phyloP scores from a whole-genome alignment of 2,329 filamentous ascomycete genomes.

The Fusarium redolens region DNA sequence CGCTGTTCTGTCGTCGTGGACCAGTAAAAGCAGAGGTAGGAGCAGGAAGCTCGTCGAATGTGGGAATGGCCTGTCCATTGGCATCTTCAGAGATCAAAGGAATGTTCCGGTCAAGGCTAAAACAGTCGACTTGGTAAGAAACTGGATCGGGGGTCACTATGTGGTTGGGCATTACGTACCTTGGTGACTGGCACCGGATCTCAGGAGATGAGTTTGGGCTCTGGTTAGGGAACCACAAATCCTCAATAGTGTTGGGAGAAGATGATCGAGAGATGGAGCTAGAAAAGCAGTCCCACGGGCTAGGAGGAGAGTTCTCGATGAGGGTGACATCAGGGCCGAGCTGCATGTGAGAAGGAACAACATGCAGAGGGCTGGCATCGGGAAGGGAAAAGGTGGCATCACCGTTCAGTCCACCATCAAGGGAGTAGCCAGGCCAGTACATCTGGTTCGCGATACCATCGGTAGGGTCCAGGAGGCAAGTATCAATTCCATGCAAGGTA shows the following conservation, averaged over 20 bases:
- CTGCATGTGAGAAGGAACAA: conserved; percentile 67
- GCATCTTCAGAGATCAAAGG: conserved; percentile 46
- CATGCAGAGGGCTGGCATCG: conserved; percentile 61
- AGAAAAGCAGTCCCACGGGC: conserved; percentile 65
- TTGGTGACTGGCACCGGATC: conserved; percentile 63
- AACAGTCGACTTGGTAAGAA: conserved; percentile 39
- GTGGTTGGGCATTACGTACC: conserved; percentile 56
- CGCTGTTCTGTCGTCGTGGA: conserved; percentile 60
- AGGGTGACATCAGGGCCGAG: conserved; percentile 64
- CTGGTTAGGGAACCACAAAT: conserved; percentile 55
- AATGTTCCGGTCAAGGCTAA: conserved; percentile 49
- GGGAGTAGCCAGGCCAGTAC: conserved; percentile 61
- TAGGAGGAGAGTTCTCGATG: conserved; percentile 61
- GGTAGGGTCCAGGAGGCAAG: conserved; percentile 63
- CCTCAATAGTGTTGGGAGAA: conserved; percentile 62
- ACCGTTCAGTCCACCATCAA: conserved; percentile 57
- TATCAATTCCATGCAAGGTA: conserved; percentile 61
- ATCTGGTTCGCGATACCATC: conserved; percentile 60
- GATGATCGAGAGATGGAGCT: conserved; percentile 64
- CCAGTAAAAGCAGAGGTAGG: conserved; percentile 53
- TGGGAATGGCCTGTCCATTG: conserved; percentile 37
- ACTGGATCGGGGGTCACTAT: conserved; percentile 10
- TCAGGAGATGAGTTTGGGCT: conserved; percentile 61
- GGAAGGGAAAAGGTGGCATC: conserved; percentile 57
- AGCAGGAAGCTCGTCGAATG: conserved; percentile 47